Percentiles rank a stretch among this genome's conserved stretches.
Conservation (phyloP, 2,329 filamentous ascomycete species). For the Xylariaceae sp. region DNA sequence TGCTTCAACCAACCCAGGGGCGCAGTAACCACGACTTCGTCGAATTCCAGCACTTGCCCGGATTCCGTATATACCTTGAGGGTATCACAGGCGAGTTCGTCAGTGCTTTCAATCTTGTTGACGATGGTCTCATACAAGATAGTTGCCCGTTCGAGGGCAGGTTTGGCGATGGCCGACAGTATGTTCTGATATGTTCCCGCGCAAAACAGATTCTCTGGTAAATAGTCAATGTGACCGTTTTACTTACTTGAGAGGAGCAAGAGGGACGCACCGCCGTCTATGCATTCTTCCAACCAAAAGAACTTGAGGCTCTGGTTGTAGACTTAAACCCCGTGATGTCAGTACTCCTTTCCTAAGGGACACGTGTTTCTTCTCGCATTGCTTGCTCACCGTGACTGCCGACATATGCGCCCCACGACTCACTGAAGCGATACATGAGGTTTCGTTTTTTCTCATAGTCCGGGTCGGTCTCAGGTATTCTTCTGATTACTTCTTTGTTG, state of each 20-base stretch:
- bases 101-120: conserved; percentile 38
- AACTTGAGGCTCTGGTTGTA: conserved; percentile 65
- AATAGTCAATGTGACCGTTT: conserved; percentile 22
- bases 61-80: conserved; percentile 43
- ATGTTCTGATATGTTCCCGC: conserved; percentile 55
- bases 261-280: conserved; percentile 55
- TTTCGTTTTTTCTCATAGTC: conserved; percentile 39
- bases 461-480: conserved; percentile 42
- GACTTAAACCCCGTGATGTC: conserved; percentile 32
- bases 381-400: conserved; percentile 46
- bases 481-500: conserved; percentile 37
- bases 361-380: not conserved
- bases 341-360: not conserved
- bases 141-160: conserved; percentile 49
- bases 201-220: conserved; percentile 54
- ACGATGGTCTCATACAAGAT: conserved; percentile 49
- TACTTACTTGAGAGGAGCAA: not conserved
- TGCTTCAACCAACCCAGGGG: conserved; percentile 65
- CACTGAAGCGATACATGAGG: conserved; percentile 48
- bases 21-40: conserved; percentile 62
- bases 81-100: conserved; percentile 27
- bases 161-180: conserved; percentile 52
- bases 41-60: conserved; percentile 48
- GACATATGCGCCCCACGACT: conserved; percentile 67
- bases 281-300: conserved; percentile 73